These are phyloP conservation scores for Boletellus dicymbophilus DNA, from an alignment of 1,284 basidiomycete species.

Conservation along the genomic window DNA sequence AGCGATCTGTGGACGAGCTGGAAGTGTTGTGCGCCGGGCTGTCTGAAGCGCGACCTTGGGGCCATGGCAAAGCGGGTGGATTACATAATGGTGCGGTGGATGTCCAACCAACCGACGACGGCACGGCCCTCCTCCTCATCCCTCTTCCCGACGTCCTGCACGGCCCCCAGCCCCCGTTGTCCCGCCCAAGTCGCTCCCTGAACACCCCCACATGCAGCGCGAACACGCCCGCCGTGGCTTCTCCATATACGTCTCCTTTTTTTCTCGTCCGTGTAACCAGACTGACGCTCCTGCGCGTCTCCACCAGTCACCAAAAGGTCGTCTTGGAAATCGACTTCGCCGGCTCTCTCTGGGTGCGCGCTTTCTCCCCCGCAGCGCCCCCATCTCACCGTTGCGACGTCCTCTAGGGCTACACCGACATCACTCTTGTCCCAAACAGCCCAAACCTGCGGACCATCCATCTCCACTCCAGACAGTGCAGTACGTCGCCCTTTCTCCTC, in stretches of 20 bases:
- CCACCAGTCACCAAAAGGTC: constrained; percentile 91
- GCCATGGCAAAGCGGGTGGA: constrained; percentile 46
- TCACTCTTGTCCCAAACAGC: constrained; percentile 80
- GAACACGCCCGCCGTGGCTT: constrained; percentile 79
- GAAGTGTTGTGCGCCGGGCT: constrained; percentile 88
- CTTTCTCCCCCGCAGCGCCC: constrained; percentile 7
- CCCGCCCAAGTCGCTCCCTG: not conserved
- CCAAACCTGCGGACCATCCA: constrained; percentile 79
- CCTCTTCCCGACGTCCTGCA: constrained; percentile 3
- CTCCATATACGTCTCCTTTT: constrained; percentile 69
- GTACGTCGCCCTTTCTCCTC: constrained; percentile 47
- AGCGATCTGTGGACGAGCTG: constrained; percentile 97
- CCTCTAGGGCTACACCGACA: constrained; percentile 85
- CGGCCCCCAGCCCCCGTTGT: not conserved
- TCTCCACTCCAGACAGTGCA: constrained; percentile 84
- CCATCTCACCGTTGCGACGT: constrained; percentile 20
- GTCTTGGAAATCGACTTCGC: constrained; percentile 88
- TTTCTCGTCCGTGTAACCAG: constrained; percentile 18
- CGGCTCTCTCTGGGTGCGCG: constrained; percentile 71
- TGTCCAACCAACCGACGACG: too few species aligned
- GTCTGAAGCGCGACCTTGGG: constrained; percentile 85
- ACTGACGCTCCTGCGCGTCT: constrained; percentile 55
- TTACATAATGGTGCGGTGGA: constrained; percentile 32
- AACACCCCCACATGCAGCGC: constrained; percentile 52
- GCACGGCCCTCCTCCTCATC: constrained; percentile 4